phyloP scores from a whole-genome alignment of 2,329 filamentous ascomycete species.

The Chaetomium olivaceum region DNA sequence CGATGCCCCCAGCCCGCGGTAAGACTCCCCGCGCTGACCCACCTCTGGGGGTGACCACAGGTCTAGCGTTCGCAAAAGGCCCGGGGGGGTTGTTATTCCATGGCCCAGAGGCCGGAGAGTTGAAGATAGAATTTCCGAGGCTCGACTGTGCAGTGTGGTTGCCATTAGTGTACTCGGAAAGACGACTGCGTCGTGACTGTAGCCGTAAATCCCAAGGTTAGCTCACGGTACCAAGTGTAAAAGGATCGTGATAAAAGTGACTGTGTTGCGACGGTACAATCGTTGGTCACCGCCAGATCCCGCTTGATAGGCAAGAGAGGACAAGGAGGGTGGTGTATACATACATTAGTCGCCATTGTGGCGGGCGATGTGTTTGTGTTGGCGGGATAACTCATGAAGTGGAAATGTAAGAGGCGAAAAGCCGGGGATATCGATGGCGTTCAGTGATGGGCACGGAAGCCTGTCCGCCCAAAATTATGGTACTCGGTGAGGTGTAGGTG shows the following conservation, averaged over 20 bases:
- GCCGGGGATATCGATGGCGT: constrained; percentile 1
- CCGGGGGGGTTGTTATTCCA: constrained; percentile 53
- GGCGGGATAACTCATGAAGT: background rate
- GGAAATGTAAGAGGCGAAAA: background rate
- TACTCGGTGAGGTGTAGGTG: background rate
- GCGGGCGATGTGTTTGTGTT: background rate
- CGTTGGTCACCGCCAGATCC: background rate
- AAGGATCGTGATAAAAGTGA: background rate
- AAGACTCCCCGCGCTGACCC: constrained; percentile 1
- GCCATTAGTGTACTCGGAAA: constrained; percentile 40
- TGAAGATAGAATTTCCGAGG: constrained; percentile 44
- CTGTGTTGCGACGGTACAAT: background rate
- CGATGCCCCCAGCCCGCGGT: background rate
- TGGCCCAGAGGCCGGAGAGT: constrained; percentile 47
- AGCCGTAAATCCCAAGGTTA: constrained; percentile 13
- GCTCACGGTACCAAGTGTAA: background rate
- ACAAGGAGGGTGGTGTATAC: constrained; percentile 10
- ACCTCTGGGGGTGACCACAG: constrained; percentile 42
- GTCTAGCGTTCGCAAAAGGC: constrained; percentile 45
- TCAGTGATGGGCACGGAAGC: constrained; percentile 4
- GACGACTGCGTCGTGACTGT: constrained; percentile 43
- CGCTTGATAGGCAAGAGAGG: constrained; percentile 11
- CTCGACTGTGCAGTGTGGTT: constrained; percentile 40
- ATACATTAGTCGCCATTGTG: constrained; percentile 17
- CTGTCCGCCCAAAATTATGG: constrained; percentile 14